A percentile compares a stretch with the other conserved stretches of the same genome.
phyloP scores from a whole-genome alignment of 441 rosid genomes.

The Macaranga tanarius region DNA sequence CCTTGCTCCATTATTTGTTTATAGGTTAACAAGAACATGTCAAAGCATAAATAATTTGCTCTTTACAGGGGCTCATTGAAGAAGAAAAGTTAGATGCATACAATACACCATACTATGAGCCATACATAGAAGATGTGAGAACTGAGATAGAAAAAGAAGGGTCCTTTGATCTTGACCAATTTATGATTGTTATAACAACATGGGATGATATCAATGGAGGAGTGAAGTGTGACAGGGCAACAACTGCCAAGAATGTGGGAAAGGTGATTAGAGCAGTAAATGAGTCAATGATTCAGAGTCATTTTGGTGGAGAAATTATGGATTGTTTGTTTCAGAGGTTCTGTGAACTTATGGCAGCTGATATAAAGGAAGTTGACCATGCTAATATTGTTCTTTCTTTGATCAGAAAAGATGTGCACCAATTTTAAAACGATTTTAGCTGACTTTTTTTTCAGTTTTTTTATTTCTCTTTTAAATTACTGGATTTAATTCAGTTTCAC shows the following conservation, averaged over 20 bases:
- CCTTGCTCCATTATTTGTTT: too few relatives aligned
- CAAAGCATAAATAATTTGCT: too few relatives aligned
- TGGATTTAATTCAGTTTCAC: too few relatives aligned
- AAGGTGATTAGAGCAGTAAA: slow-evolving; percentile 36
- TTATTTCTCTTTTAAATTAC: too few relatives aligned
- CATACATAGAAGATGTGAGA: slow-evolving; percentile 36
- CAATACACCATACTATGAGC: slow-evolving; percentile 38
- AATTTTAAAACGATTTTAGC: neutral
- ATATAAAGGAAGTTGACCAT: slow-evolving; percentile 39
- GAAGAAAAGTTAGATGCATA: slow-evolving; percentile 38
- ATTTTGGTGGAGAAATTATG: slow-evolving; percentile 36
- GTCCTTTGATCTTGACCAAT: slow-evolving; percentile 29
- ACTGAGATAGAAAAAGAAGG: slow-evolving; percentile 39
- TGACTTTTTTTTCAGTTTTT: too few relatives aligned
- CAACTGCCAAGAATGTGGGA: slow-evolving; percentile 30
- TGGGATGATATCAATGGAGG: slow-evolving; percentile 39
- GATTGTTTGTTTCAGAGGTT: slow-evolving; percentile 38
- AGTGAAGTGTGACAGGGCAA: slow-evolving; percentile 22
- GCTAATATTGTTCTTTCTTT: slow-evolving; percentile 30
- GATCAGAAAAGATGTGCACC: slow-evolving; percentile 24
- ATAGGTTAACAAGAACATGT: neutral
- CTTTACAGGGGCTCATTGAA: slow-evolving; percentile 36
- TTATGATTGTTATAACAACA: slow-evolving; percentile 23
- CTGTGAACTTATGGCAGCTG: slow-evolving; percentile 30
- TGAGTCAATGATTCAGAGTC: slow-evolving; percentile 37